phyloP scores from a whole-genome alignment of 2,329 filamentous ascomycete genomes.

The Hypoxylon sp. region DNA sequence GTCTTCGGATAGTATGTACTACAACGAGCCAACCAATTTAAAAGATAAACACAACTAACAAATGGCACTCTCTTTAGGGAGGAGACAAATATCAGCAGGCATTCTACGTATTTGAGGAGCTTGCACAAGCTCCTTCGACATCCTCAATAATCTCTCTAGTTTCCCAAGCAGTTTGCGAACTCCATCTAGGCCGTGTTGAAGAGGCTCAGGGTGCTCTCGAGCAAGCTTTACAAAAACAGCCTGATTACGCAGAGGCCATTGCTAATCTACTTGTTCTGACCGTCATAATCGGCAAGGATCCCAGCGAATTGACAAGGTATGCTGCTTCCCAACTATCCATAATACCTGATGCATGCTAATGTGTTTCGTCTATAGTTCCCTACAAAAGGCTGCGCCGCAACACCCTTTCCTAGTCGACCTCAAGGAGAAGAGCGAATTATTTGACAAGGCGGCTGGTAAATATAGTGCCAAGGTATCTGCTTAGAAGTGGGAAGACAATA shows the following conservation, averaged over 20 bases:
- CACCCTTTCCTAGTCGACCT: slow-evolving; percentile 82
- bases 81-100: slow-evolving; percentile 96
- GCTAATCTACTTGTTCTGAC: slow-evolving; percentile 88
- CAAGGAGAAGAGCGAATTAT: slow-evolving; percentile 87
- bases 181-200: slow-evolving; percentile 89
- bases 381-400: slow-evolving; percentile 72
- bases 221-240: slow-evolving; percentile 82
- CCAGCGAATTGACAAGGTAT: slow-evolving; percentile 73
- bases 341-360: slow-evolving; percentile 11
- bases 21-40: background rate
- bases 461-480: slow-evolving; percentile 86
- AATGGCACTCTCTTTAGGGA: slow-evolving; percentile 68
- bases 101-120: slow-evolving; percentile 97
- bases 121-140: slow-evolving; percentile 88
- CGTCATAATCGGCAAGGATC: slow-evolving; percentile 81
- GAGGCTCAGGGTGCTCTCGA: slow-evolving; percentile 91
- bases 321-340: slow-evolving; percentile 51
- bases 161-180: slow-evolving; percentile 89
- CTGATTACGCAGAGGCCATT: slow-evolving; percentile 79
- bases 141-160: slow-evolving; percentile 83
- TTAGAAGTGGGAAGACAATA: slow-evolving; percentile 52
- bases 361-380: slow-evolving; percentile 58
- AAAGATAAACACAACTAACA: slow-evolving; percentile 21
- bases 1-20: slow-evolving; percentile 80
- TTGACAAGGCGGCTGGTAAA: slow-evolving; percentile 88